phyloP scores from a whole-genome alignment of 2,329 filamentous ascomycete genomes.

The Diaporthe ampelina region DNA sequence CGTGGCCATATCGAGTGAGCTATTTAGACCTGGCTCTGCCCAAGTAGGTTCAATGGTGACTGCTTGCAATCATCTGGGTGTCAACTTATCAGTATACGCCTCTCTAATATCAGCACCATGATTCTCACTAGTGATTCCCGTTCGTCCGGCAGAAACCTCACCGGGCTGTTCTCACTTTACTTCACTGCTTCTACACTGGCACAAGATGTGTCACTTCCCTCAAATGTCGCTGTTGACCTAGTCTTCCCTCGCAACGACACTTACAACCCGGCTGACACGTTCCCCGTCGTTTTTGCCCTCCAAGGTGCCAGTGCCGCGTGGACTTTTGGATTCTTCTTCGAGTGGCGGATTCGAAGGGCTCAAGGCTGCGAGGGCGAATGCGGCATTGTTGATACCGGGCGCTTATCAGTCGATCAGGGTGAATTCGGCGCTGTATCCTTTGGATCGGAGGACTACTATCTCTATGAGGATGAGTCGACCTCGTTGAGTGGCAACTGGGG shows the following conservation, averaged over 20 bases:
- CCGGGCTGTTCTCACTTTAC: background rate
- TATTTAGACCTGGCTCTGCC: constrained; percentile 8
- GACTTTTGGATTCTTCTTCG: constrained; percentile 22
- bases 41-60: background rate
- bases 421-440: background rate
- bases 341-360: constrained; percentile 12
- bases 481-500: background rate
- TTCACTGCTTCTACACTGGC: background rate
- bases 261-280: constrained; percentile 45
- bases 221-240: constrained; percentile 47
- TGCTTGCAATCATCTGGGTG: too few species aligned
- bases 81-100: too few species aligned
- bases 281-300: constrained; percentile 49
- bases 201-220: constrained; percentile 47
- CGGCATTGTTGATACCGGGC: constrained; percentile 16
- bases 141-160: background rate
- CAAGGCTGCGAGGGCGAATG: constrained; percentile 12
- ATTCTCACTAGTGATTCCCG: background rate
- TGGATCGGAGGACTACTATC: constrained; percentile 18
- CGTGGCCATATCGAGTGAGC: background rate
- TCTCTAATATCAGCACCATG: background rate
- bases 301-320: constrained; percentile 44
- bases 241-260: constrained; percentile 52
- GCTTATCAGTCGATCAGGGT: constrained; percentile 6
- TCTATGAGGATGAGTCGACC: background rate